Percentiles rank a stretch among this genome's conserved stretches.
Conservation (phyloP, 805 yeast genomes). For the Candida maesae region DNA sequence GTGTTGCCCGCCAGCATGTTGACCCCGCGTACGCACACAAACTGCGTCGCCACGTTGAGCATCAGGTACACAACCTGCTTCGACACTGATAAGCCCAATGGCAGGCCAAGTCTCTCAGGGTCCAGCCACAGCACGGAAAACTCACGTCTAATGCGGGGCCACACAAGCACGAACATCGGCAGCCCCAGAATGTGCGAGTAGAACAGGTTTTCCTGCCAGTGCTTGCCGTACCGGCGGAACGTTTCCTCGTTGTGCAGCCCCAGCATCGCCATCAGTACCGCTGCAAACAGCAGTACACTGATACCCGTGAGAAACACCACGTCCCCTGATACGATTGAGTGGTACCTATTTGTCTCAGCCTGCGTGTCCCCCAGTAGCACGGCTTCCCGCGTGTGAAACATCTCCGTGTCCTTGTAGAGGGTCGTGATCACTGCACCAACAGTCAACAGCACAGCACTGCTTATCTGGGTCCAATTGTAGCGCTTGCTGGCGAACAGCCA, state of each 20-base stretch:
- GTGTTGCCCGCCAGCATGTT: slow-evolving; percentile 54
- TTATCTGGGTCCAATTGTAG: slow-evolving; percentile 43
- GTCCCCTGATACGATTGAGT: slow-evolving; percentile 13
- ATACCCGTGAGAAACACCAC: slow-evolving; percentile 26
- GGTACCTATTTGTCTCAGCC: background rate
- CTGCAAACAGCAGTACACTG: slow-evolving; percentile 41
- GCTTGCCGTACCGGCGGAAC: slow-evolving; percentile 45
- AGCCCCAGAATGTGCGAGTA: slow-evolving; percentile 54
- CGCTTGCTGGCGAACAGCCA: slow-evolving; percentile 39
- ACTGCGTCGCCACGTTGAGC: slow-evolving; percentile 50
- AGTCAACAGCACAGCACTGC: slow-evolving; percentile 49
- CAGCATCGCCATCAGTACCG: slow-evolving; percentile 50
- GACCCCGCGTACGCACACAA: slow-evolving; percentile 65
- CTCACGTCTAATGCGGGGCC: slow-evolving; percentile 30
- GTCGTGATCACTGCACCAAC: slow-evolving; percentile 40
- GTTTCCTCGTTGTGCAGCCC: slow-evolving; percentile 56
- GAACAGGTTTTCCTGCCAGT: slow-evolving; percentile 65
- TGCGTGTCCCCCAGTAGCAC: too few species aligned
- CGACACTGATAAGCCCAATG: slow-evolving; percentile 23
- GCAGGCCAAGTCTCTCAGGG: slow-evolving; percentile 19
- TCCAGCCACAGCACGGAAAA: slow-evolving; percentile 25
- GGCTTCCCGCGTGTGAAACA: slow-evolving; percentile 19
- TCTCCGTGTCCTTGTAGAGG: slow-evolving; percentile 29
- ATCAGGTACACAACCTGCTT: slow-evolving; percentile 30
- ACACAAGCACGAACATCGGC: slow-evolving; percentile 45